Percentiles rank a stretch among this genome's conserved stretches.
These are phyloP conservation scores for Gleditsia sinensis DNA, from an alignment of 306 rosid genomes.

Conservation along the genomic window DNA sequence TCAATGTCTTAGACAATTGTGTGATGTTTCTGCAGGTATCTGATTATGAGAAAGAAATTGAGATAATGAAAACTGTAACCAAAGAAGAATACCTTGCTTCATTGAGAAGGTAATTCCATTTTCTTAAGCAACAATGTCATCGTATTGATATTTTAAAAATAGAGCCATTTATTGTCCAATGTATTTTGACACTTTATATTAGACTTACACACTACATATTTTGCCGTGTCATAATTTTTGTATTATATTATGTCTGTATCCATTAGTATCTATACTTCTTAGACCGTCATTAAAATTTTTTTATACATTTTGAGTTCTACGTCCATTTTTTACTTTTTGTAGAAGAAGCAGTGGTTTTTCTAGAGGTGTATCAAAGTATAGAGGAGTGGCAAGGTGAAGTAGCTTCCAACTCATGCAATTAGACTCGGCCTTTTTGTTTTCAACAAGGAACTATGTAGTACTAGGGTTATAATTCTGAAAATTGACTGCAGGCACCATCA, in stretches of 20 bases:
- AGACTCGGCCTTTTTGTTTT: slow-evolving; percentile 4
- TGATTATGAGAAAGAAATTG: slow-evolving; percentile 80
- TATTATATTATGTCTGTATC: no score
- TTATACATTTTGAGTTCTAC: not conserved
- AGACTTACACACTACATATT: no score
- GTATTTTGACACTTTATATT: no score
- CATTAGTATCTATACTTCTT: no score
- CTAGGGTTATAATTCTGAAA: slow-evolving; percentile 31
- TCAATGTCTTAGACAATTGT: not conserved
- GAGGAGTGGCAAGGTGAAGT: slow-evolving; percentile 89
- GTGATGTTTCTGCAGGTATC: slow-evolving; percentile 46
- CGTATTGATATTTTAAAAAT: no score
- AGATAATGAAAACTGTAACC: slow-evolving; percentile 72
- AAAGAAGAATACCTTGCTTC: slow-evolving; percentile 94
- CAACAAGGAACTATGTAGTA: not conserved
- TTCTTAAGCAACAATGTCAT: slow-evolving; percentile 2
- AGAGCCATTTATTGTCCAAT: no score
- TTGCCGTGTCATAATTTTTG: no score
- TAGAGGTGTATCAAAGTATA: slow-evolving; percentile 91
- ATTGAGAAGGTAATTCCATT: slow-evolving; percentile 71
- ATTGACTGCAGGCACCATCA: slow-evolving; percentile 73
- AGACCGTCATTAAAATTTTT: not conserved
- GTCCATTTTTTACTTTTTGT: not conserved
- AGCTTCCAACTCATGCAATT: not conserved
- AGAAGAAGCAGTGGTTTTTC: slow-evolving; percentile 97